Evolutionary conservation across 2,329 filamentous ascomycete genomes (phyloP).

Genomic region (Capronia coronata): DNA sequence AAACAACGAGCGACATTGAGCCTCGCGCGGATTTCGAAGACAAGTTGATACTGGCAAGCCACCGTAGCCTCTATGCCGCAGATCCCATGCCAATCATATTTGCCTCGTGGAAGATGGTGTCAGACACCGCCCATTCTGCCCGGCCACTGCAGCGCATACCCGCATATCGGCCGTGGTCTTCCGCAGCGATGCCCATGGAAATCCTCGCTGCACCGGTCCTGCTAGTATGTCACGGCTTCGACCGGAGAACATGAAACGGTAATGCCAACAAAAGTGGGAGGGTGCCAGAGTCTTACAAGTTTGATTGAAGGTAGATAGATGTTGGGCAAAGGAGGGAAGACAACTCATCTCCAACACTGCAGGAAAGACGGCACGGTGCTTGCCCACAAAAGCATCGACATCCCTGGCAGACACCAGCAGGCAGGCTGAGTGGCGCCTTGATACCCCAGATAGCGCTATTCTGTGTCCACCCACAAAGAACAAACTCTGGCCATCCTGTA

Average conservation of each 20-base stretch:
- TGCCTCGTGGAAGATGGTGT: slow-evolving; percentile 10
- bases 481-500: not conserved
- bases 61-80: not conserved
- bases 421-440: not conserved
- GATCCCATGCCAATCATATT: not conserved
- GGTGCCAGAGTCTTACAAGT: slow-evolving; percentile 1
- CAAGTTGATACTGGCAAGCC: no score
- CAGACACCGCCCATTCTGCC: slow-evolving; percentile 9
- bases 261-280: not conserved
- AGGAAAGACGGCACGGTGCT: not conserved
- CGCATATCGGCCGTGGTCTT: slow-evolving; percentile 9
- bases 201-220: slow-evolving; percentile 6
- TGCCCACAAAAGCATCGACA: slow-evolving; percentile 2
- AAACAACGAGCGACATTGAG: no score
- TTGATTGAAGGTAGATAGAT: no score
- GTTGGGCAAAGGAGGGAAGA: no score
- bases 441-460: slow-evolving; percentile 5
- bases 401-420: not conserved
- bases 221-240: slow-evolving; percentile 9
- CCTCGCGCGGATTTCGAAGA: no score
- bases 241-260: not conserved
- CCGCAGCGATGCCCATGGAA: slow-evolving; percentile 7
- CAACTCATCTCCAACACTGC: no score
- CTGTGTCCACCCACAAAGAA: not conserved
- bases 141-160: slow-evolving; percentile 9